Evolutionary conservation across 306 rosid species (phyloP).

Genomic region (Pyrus betulifolia): DNA sequence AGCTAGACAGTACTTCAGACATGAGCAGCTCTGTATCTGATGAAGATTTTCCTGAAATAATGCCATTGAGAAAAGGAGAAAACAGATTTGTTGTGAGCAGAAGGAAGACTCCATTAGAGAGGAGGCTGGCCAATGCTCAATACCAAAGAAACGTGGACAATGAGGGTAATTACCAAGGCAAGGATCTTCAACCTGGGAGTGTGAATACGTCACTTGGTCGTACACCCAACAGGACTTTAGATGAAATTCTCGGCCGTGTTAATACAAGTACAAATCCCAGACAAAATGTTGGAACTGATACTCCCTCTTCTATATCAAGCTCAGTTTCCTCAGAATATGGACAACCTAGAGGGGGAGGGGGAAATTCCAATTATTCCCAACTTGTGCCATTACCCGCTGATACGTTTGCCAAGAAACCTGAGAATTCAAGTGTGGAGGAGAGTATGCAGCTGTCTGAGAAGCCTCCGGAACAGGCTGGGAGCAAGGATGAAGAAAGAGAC

Average conservation of each 20-base stretch:
- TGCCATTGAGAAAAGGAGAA: slow-evolving; percentile 93
- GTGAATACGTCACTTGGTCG: slow-evolving; percentile 16
- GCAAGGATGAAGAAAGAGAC: slow-evolving; percentile 35
- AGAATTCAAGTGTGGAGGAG: slow-evolving; percentile 23
- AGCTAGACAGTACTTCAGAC: slow-evolving; percentile 58
- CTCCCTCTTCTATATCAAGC: slow-evolving; percentile 15
- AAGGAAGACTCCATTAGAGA: slow-evolving; percentile 73
- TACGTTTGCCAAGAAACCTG: slow-evolving; percentile 42
- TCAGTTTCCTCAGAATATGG: slow-evolving; percentile 23
- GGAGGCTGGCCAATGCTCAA: slow-evolving; percentile 61
- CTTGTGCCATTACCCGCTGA: slow-evolving; percentile 53
- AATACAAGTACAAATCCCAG: slow-evolving; percentile 16
- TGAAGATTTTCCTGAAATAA: slow-evolving; percentile 92
- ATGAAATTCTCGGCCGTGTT: slow-evolving; percentile 27
- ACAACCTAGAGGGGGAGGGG: slow-evolving; percentile 11
- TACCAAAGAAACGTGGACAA: slow-evolving; percentile 46
- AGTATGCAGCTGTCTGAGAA: slow-evolving; percentile 16
- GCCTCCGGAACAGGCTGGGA: slow-evolving; percentile 23
- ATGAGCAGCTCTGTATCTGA: slow-evolving; percentile 44
- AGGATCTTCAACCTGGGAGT: slow-evolving; percentile 18
- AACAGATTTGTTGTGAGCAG: slow-evolving; percentile 94
- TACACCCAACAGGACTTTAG: slow-evolving; percentile 15
- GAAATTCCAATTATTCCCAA: slow-evolving; percentile 37
- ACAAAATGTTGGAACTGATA: slow-evolving; percentile 12
- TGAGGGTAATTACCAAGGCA: slow-evolving; percentile 22